phyloP scores from a whole-genome alignment of 768 basidiomycete genomes.

The Lactarius vividus region DNA sequence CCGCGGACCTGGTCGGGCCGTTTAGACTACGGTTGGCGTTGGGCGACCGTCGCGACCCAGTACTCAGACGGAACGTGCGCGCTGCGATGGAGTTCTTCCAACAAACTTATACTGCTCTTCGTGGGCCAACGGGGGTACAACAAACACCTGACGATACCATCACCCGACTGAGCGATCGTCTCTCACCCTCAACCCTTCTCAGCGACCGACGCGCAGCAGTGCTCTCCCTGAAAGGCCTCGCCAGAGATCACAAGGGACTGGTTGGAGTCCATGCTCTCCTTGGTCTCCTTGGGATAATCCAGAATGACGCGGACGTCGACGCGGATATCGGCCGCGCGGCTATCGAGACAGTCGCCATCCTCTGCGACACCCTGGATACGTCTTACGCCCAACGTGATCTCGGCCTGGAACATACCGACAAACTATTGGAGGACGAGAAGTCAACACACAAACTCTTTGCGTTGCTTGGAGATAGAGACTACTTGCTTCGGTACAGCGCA shows the following conservation, averaged over 20 bases:
- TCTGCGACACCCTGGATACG: slow-evolving; percentile 77
- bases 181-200: slow-evolving; percentile 85
- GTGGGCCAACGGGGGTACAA: slow-evolving; percentile 78
- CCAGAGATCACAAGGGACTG: slow-evolving; percentile 87
- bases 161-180: slow-evolving; percentile 79
- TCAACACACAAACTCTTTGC: slow-evolving; percentile 72
- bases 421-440: slow-evolving; percentile 68
- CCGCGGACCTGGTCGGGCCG: not conserved
- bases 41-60: not conserved
- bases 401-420: slow-evolving; percentile 83
- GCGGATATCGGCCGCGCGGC: slow-evolving; percentile 89
- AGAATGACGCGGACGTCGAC: slow-evolving; percentile 88
- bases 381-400: slow-evolving; percentile 53
- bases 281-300: slow-evolving; percentile 76
- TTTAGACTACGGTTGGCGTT: not conserved
- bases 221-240: slow-evolving; percentile 88
- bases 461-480: slow-evolving; percentile 70
- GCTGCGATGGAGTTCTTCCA: slow-evolving; percentile 74
- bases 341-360: slow-evolving; percentile 79
- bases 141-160: slow-evolving; percentile 87
- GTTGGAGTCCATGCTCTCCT: slow-evolving; percentile 76
- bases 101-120: slow-evolving; percentile 80
- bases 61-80: not conserved
- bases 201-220: slow-evolving; percentile 93
- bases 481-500: slow-evolving; percentile 82